These are phyloP conservation scores for Suillus cothurnatus DNA, from an alignment of 768 basidiomycete species.

Conservation along the genomic window DNA sequence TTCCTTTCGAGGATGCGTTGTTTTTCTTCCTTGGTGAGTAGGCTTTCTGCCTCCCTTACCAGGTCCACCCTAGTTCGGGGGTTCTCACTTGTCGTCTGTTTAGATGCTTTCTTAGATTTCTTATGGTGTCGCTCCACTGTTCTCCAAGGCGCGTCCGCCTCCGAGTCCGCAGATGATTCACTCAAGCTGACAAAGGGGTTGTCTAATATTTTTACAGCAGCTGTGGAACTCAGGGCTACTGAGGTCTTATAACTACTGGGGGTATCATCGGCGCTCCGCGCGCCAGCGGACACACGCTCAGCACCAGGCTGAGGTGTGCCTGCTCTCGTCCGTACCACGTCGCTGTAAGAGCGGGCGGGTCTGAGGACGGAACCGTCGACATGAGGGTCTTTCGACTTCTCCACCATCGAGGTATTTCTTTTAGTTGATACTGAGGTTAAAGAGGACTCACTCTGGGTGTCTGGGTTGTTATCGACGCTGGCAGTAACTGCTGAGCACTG, in stretches of 20 bases:
- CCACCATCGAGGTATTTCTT: neutral
- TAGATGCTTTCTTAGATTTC: neutral
- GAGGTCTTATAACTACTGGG: neutral
- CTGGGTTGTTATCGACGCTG: too few relatives aligned
- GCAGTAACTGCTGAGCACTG: too few relatives aligned
- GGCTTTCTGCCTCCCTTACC: neutral
- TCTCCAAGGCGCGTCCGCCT: neutral
- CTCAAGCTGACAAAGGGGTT: neutral
- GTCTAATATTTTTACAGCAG: neutral
- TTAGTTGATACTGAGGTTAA: too few relatives aligned
- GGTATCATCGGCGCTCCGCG: neutral
- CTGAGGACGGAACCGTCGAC: neutral
- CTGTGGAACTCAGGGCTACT: neutral
- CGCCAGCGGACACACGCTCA: neutral
- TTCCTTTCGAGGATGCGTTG: neutral
- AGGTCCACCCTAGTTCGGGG: too few relatives aligned
- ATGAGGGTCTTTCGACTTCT: neutral
- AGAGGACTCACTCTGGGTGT: too few relatives aligned
- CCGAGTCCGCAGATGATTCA: neutral
- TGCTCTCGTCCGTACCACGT: neutral
- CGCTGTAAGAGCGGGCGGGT: neutral
- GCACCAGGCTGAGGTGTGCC: neutral
- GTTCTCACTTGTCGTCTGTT: too few relatives aligned
- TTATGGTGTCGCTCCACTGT: neutral
- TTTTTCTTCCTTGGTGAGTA: neutral